Evolutionary conservation across 495 filamentous ascomycete species (phyloP).

Genomic region (Cudoniella acicularis): DNA sequence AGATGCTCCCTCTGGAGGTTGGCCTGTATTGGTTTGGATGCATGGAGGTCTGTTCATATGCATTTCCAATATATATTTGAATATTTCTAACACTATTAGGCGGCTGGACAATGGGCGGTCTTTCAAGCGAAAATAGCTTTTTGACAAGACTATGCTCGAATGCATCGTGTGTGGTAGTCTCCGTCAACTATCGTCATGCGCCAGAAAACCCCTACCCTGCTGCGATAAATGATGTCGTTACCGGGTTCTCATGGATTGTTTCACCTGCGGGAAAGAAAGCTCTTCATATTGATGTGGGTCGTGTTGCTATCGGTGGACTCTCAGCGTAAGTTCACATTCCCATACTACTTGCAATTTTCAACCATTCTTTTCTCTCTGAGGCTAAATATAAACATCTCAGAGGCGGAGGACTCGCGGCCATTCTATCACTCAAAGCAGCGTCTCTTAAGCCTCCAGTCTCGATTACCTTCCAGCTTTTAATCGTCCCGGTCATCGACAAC

Average conservation of each 20-base stretch:
- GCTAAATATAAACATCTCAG: neutral
- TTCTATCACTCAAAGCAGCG: neutral
- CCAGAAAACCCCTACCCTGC: conserved; percentile 24
- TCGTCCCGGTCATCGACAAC: conserved; percentile 27
- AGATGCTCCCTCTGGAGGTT: neutral
- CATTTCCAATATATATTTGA: no score
- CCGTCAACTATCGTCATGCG: conserved; percentile 26
- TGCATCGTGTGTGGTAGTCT: conserved; percentile 19
- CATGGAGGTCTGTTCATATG: conserved; percentile 21
- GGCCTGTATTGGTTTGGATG: conserved; percentile 25
- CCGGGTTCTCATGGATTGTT: conserved; percentile 17
- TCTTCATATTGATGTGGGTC: neutral
- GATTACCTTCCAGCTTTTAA: conserved; percentile 12
- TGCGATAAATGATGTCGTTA: conserved; percentile 19
- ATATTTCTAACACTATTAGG: neutral
- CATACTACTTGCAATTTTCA: no score
- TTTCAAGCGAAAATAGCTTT: conserved; percentile 15
- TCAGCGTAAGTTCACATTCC: conserved; percentile 12
- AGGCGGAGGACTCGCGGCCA: neutral
- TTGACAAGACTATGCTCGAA: conserved; percentile 3
- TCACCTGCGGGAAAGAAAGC: neutral
- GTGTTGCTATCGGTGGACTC: neutral
- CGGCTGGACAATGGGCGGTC: conserved; percentile 24
- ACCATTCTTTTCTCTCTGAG: no score
- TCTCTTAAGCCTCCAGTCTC: neutral